Evolutionary conservation across 2,329 filamentous ascomycete genomes (phyloP).

Genomic region (Aspergillus versicolor): DNA sequence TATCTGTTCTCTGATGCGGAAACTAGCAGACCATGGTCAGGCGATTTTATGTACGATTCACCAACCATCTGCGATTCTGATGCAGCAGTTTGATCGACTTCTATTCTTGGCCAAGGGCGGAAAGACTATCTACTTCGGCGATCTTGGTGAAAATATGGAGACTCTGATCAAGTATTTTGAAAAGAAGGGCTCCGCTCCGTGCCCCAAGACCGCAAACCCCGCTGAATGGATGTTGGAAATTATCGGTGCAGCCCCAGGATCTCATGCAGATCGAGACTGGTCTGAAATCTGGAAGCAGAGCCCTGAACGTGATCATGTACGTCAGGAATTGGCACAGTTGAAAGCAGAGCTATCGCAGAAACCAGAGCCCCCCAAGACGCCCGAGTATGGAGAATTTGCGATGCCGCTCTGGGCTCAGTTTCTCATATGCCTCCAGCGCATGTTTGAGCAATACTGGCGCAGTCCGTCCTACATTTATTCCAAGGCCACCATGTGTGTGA

Average conservation of each 20-base stretch:
- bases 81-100: slow-evolving; percentile 72
- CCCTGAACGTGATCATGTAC: slow-evolving; percentile 48
- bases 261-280: slow-evolving; percentile 62
- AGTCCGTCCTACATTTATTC: slow-evolving; percentile 84
- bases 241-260: slow-evolving; percentile 60
- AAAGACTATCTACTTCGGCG: slow-evolving; percentile 66
- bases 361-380: slow-evolving; percentile 40
- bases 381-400: slow-evolving; percentile 73
- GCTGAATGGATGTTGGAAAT: slow-evolving; percentile 64
- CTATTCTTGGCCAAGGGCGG: slow-evolving; percentile 64
- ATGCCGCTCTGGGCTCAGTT: slow-evolving; percentile 69
- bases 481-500: slow-evolving; percentile 65
- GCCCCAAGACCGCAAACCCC: slow-evolving; percentile 63
- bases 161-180: slow-evolving; percentile 64
- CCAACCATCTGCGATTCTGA: slow-evolving; percentile 87
- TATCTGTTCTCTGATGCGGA: slow-evolving; percentile 80
- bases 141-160: slow-evolving; percentile 58
- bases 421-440: slow-evolving; percentile 65
- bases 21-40: slow-evolving; percentile 84
- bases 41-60: slow-evolving; percentile 93
- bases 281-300: slow-evolving; percentile 60
- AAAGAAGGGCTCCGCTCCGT: slow-evolving; percentile 58
- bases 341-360: slow-evolving; percentile 29
- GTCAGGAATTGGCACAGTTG: slow-evolving; percentile 50
- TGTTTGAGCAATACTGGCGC: slow-evolving; percentile 89